These are phyloP conservation scores for Epichloe glyceriae DNA, from an alignment of 2,329 filamentous ascomycete genomes.

Conservation along the genomic window DNA sequence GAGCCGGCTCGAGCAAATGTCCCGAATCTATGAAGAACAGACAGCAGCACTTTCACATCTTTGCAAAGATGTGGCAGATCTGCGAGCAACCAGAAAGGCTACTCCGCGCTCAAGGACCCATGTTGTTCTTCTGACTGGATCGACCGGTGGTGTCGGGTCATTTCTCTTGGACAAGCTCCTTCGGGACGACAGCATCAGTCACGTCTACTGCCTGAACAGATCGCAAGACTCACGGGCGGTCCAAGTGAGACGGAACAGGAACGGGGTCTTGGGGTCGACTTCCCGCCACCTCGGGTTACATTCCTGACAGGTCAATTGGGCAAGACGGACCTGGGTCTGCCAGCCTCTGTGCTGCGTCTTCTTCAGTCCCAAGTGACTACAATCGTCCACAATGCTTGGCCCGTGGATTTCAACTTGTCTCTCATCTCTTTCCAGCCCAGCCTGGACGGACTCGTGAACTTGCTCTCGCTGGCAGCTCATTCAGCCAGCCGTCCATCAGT, in stretches of 20 bases:
- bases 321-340: background rate
- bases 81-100: background rate
- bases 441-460: slow-evolving; percentile 2
- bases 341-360: background rate
- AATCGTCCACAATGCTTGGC: slow-evolving; percentile 8
- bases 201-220: slow-evolving; percentile 5
- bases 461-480: slow-evolving; percentile 2
- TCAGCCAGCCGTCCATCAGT: background rate
- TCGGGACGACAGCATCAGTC: background rate
- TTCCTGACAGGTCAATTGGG: slow-evolving; percentile 3
- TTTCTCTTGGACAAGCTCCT: slow-evolving; percentile 4
- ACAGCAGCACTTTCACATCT: background rate
- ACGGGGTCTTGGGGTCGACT: background rate
- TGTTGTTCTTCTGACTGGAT: slow-evolving; percentile 5
- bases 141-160: slow-evolving; percentile 6
- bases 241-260: background rate
- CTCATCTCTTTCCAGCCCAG: slow-evolving; percentile 2
- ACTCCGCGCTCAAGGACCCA: background rate
- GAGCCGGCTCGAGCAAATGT: background rate
- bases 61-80: background rate
- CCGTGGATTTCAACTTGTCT: slow-evolving; percentile 5
- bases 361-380: background rate
- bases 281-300: background rate
- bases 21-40: background rate
- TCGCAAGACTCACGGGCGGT: background rate